Evolutionary conservation across 2,329 filamentous ascomycete species (phyloP), one percentile per base, ranked within the genome.

Genomic region (Penicillium sp.): DNA sequence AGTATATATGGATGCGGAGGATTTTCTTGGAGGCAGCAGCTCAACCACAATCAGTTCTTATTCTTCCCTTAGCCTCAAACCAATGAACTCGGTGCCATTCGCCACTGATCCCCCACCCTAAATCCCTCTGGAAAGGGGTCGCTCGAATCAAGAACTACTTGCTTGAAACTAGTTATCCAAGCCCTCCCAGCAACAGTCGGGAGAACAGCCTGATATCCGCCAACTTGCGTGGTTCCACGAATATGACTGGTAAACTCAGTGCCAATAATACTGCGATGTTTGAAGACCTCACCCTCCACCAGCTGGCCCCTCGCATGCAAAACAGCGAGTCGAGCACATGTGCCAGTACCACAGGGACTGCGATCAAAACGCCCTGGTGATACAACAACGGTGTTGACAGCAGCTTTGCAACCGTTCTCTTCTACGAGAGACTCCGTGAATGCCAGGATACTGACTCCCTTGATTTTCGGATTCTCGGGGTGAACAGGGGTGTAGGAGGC

Each of bases 341-440:
- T 79, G 2, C 78, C 78, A 1, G 76, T 79, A 8, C 78, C 78
- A 48, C 77, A 79, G 1, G 77, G 78, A 55, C 77, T 78, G 18
- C 77, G 62, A 58, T 81, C 78, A 29, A 79, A 71, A n/a, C 78
- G 63, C 0, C 78, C 77, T 0, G 78, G 78, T 0, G 74, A 74
- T 5, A 80, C 77, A 5, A 80, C 73, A 13, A 78, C 75, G 0
- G 78, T 71, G 57, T 79, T 76, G 6, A 65, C 62, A 16, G 73
- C 72, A 6, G 58, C 58, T 43, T 74, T 76, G 50, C 39, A 60
- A 4, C 51, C 59, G 9, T 52, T 46, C 34, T 61, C 61, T 14
- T 40, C 9, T 16, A 61, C 53, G 3, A 76, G 39, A 2, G 75
- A 73, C 16, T 73, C 73, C 0, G 72, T 78, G 35, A 78, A 76